Evolutionary conservation across 73 alveolate genomes (phyloP).

Genomic region (Breviolum minutum): DNA sequence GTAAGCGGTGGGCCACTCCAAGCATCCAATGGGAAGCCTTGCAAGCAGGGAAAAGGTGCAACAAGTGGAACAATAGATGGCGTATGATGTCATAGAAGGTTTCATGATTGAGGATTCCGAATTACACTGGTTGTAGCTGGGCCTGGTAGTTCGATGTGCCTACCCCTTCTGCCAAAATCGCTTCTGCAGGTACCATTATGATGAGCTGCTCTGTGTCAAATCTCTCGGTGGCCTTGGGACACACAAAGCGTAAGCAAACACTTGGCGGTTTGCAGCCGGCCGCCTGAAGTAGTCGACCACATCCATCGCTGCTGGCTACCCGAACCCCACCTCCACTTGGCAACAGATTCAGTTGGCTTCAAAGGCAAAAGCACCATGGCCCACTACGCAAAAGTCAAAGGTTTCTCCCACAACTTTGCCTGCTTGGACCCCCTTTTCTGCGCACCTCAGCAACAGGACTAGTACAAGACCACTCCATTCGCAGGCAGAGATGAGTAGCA

Average conservation of each 20-base stretch:
- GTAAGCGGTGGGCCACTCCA: conserved; percentile 78
- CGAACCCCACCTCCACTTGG: background rate
- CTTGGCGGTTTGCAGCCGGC: background rate
- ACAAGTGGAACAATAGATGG: too few relatives aligned
- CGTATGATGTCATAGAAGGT: background rate
- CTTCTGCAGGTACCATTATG: conserved; percentile 59
- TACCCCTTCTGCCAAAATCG: conserved; percentile 52
- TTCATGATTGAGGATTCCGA: too few relatives aligned
- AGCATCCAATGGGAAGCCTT: conserved; percentile 90
- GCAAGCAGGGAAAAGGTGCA: background rate
- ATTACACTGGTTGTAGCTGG: background rate
- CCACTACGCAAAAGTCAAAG: too few relatives aligned
- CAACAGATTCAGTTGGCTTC: background rate
- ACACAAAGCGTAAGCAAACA: background rate
- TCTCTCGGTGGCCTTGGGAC: background rate
- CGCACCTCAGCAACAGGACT: background rate
- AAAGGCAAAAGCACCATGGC: too few relatives aligned
- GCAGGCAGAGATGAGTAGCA: background rate
- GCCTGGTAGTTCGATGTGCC: conserved; percentile 54
- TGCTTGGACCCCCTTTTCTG: background rate
- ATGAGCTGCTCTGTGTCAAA: conserved; percentile 50
- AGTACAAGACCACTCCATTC: background rate
- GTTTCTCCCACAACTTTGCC: background rate
- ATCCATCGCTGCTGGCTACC: background rate
- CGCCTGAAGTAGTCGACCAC: conserved; percentile 27